phyloP scores from a whole-genome alignment of 2,329 filamentous ascomycete genomes.

The Pseudophaeomoniella oleicola region DNA sequence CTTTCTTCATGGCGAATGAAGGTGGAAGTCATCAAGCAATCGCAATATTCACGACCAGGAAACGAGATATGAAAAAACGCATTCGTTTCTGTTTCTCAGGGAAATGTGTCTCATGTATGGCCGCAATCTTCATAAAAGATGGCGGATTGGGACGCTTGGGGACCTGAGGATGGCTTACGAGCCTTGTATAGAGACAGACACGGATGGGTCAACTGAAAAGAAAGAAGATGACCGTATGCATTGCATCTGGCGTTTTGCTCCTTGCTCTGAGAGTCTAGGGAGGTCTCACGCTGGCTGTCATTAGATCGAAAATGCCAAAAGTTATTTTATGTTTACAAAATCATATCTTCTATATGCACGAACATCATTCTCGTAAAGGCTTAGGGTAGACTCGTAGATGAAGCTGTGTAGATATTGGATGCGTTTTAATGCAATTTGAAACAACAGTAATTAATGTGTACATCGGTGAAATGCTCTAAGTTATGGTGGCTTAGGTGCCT shows the following conservation, averaged over 20 bases:
- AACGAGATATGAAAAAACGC: not conserved
- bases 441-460: too few relatives aligned
- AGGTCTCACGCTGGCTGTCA: not conserved
- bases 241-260: slow-evolving; percentile 5
- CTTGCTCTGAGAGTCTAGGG: not conserved
- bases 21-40: not conserved
- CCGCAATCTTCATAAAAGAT: not conserved
- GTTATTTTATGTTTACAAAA: too few relatives aligned
- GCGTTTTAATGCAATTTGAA: too few relatives aligned
- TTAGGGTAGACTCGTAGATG: too few relatives aligned
- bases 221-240: not conserved
- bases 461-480: too few relatives aligned
- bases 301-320: not conserved
- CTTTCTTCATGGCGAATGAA: not conserved
- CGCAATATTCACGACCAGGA: not conserved
- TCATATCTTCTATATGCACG: too few relatives aligned
- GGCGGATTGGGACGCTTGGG: not conserved
- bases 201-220: not conserved
- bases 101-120: not conserved
- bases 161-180: not conserved
- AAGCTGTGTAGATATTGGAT: too few relatives aligned
- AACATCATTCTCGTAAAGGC: too few relatives aligned
- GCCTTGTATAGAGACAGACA: not conserved
- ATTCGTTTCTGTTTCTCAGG: not conserved
- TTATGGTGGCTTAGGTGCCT: too few relatives aligned